Evolutionary conservation across 2,329 filamentous ascomycete species (phyloP).

Genomic region (Curvularia eragrostidis): DNA sequence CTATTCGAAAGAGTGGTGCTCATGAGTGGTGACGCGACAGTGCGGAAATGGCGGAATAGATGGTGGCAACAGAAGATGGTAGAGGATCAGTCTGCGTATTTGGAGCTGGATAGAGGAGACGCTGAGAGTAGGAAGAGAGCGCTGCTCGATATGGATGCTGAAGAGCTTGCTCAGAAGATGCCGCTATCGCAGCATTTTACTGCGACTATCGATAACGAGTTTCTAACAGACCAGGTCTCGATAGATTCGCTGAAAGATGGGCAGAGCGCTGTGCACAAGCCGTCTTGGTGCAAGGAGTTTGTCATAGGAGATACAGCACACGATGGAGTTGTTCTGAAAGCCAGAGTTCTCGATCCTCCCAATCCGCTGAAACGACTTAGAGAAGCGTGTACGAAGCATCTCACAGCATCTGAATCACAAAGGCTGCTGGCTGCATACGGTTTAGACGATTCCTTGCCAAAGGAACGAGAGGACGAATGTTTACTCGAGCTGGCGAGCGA

Average conservation of each 20-base stretch:
- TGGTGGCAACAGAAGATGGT: constrained; percentile 40
- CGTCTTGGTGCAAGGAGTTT: constrained; percentile 55
- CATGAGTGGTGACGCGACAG: constrained; percentile 42
- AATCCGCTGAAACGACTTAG: constrained; percentile 21
- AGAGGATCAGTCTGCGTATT: constrained; percentile 28
- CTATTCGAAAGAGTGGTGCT: constrained; percentile 39
- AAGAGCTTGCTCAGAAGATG: constrained; percentile 30
- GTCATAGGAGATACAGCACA: constrained; percentile 57
- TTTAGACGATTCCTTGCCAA: constrained; percentile 39
- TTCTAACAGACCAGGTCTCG: constrained; percentile 28
- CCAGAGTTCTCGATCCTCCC: constrained; percentile 42
- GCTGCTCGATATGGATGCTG: constrained; percentile 27
- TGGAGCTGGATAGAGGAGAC: constrained; percentile 25
- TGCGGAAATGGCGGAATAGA: constrained; percentile 36
- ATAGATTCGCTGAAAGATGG: constrained; percentile 27
- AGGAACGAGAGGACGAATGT: constrained; percentile 25
- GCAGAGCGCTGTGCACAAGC: constrained; percentile 42
- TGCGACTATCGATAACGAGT: constrained; percentile 34
- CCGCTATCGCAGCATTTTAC: constrained; percentile 38
- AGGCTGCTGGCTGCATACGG: constrained; percentile 47
- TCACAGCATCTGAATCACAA: constrained; percentile 28
- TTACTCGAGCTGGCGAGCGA: constrained; percentile 53
- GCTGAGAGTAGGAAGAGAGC: constrained; percentile 17
- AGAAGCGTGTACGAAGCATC: constrained; percentile 22
- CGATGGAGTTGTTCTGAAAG: constrained; percentile 47